Conservation (phyloP, 2,329 filamentous ascomycete species). For the Stachybotrys echinatus region DNA sequence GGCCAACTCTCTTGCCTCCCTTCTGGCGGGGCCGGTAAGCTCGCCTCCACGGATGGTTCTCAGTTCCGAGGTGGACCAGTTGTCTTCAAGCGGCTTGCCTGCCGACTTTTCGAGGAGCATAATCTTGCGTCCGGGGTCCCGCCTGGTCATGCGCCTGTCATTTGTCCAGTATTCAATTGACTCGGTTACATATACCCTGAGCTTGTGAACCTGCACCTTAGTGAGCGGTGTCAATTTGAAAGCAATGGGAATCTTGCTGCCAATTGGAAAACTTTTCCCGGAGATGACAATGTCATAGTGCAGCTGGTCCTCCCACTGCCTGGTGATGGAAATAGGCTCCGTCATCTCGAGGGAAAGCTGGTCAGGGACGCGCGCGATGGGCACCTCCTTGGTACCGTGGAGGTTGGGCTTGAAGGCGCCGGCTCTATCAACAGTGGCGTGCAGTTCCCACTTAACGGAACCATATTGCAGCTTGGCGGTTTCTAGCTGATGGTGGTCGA, state of each 20-base stretch:
- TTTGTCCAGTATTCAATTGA: constrained; percentile 88
- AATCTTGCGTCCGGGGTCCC: constrained; percentile 79
- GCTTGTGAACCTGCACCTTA: constrained; percentile 87
- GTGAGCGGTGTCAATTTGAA: constrained; percentile 91
- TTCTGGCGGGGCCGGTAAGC: constrained; percentile 46
- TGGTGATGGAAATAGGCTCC: constrained; percentile 88
- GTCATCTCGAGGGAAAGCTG: constrained; percentile 86
- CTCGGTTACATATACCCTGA: constrained; percentile 88
- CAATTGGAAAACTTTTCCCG: constrained; percentile 88
- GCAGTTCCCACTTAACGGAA: constrained; percentile 81
- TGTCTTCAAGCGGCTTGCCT: constrained; percentile 67
- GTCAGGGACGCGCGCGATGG: constrained; percentile 77
- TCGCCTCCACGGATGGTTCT: constrained; percentile 77
- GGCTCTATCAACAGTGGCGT: constrained; percentile 77
- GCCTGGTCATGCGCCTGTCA: constrained; percentile 77
- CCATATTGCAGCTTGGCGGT: constrained; percentile 84
- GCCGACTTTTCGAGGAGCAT: constrained; percentile 84
- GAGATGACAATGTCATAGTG: constrained; percentile 97
- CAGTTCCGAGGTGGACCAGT: constrained; percentile 71
- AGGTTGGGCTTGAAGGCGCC: constrained; percentile 89
- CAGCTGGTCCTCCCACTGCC: constrained; percentile 91
- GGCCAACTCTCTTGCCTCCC: constrained; percentile 42
- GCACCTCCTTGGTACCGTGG: constrained; percentile 74
- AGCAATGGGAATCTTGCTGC: constrained; percentile 81
- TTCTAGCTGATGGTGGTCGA: constrained; percentile 84